phyloP scores from a whole-genome alignment of 345 rosid species.

The Kernera saxatilis region DNA sequence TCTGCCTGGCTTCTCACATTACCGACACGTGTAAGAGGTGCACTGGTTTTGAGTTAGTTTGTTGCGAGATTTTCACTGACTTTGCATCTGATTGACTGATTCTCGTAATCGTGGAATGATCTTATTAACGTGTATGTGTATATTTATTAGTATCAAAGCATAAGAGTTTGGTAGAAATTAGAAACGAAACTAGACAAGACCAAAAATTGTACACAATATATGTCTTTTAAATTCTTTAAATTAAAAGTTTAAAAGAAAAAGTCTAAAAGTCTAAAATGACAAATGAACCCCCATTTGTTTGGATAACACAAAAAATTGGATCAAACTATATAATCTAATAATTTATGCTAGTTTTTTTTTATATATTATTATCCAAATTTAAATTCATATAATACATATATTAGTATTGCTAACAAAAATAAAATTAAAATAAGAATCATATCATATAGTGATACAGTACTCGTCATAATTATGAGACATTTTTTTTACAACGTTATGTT shows the following conservation, averaged over 20 bases:
- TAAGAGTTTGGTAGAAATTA: neutral
- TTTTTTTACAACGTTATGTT: neutral
- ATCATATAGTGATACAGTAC: neutral
- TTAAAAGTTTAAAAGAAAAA: neutral
- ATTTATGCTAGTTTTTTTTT: too few relatives aligned
- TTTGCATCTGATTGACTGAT: neutral
- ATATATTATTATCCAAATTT: too few relatives aligned
- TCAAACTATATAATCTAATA: too few relatives aligned
- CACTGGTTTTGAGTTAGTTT: conserved; percentile 3
- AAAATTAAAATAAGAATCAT: neutral
- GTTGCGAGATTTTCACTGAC: neutral
- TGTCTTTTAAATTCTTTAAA: neutral
- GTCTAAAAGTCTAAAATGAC: neutral
- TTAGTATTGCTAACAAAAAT: too few relatives aligned
- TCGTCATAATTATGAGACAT: neutral
- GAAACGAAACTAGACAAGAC: neutral
- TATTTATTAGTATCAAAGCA: neutral
- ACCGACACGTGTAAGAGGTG: neutral
- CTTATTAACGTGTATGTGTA: neutral
- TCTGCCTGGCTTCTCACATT: neutral
- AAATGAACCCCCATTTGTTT: neutral
- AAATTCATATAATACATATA: too few relatives aligned
- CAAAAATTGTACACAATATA: neutral
- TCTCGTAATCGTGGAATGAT: neutral
- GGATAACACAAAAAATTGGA: too few relatives aligned